Evolutionary conservation across 148 eudicot genomes (phyloP).

Genomic region (Selenicereus undatus): DNA sequence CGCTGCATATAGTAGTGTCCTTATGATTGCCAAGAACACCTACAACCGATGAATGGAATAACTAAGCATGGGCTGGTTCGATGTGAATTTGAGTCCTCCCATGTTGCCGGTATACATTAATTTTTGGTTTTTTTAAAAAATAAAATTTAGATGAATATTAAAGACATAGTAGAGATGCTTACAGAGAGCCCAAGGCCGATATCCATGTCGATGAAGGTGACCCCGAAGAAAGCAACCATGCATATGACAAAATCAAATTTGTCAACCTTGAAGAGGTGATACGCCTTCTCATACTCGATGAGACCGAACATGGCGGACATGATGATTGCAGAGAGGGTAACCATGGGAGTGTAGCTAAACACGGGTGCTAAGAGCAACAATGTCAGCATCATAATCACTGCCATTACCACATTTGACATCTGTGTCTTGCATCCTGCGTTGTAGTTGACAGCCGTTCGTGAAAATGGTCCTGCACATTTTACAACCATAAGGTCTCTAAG

Average conservation of each 20-base stretch:
- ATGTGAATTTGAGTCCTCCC: too few species aligned
- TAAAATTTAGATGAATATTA: too few species aligned
- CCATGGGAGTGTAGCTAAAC: conserved; percentile 83
- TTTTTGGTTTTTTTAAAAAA: too few species aligned
- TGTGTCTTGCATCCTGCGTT: conserved; percentile 76
- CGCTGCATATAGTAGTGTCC: conserved; percentile 72
- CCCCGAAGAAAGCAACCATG: conserved; percentile 79
- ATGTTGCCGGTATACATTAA: too few species aligned
- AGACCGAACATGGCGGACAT: conserved; percentile 88
- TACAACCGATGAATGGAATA: background rate
- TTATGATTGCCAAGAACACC: conserved; percentile 49
- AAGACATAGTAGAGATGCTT: background rate
- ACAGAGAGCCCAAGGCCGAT: conserved; percentile 67
- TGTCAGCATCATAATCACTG: conserved; percentile 61
- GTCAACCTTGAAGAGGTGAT: conserved; percentile 66
- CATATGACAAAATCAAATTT: conserved; percentile 82
- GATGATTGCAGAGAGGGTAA: conserved; percentile 83
- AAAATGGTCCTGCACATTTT: conserved; percentile 55
- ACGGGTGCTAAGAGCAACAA: conserved; percentile 75
- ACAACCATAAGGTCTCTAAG: too few species aligned
- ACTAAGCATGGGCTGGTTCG: too few species aligned
- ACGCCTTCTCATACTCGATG: conserved; percentile 56
- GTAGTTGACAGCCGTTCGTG: conserved; percentile 82
- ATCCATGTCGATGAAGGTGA: conserved; percentile 83
- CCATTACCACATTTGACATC: conserved; percentile 78